A percentile compares a stretch with the other conserved stretches of the same genome.
These are phyloP conservation scores for Psilocybe cubensis DNA, from an alignment of 768 basidiomycete species.

Conservation along the genomic window DNA sequence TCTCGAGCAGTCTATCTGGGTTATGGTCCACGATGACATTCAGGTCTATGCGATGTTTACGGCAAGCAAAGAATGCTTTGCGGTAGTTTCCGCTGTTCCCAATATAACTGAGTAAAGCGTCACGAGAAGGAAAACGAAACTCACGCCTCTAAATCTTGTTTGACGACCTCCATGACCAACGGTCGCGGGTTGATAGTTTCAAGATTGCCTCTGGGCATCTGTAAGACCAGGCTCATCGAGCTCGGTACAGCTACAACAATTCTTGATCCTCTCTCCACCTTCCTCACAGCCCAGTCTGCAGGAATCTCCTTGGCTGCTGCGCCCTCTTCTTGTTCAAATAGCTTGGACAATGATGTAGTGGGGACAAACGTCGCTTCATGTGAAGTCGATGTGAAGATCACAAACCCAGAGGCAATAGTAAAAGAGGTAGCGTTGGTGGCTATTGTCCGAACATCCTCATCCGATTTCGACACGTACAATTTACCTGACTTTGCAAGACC, in stretches of 20 bases:
- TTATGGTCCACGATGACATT: conserved; percentile 87
- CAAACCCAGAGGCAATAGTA: conserved; percentile 69
- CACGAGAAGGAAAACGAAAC: conserved; percentile 26
- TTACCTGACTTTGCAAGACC: conserved; percentile 72
- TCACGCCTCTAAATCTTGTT: conserved; percentile 74
- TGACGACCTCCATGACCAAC: conserved; percentile 85
- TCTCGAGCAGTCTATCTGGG: conserved; percentile 62
- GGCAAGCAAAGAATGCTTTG: conserved; percentile 88
- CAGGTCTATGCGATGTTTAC: conserved; percentile 93
- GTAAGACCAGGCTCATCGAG: conserved; percentile 86
- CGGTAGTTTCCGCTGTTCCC: conserved; percentile 75
- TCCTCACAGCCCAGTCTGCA: conserved; percentile 65
- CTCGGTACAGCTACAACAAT: conserved; percentile 90
- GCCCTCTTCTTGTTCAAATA: conserved; percentile 31
- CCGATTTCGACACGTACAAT: conserved; percentile 51
- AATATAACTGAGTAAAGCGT: background rate
- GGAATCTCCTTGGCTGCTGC: conserved; percentile 27
- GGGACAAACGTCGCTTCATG: conserved; percentile 84
- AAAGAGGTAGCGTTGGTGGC: conserved; percentile 73
- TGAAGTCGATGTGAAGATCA: conserved; percentile 83
- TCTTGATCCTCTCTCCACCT: conserved; percentile 87
- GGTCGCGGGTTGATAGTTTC: conserved; percentile 95
- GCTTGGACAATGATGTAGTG: conserved; percentile 32
- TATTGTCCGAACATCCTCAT: conserved; percentile 35
- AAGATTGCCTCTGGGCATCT: conserved; percentile 97